Conservation (phyloP, 179 eudicot genomes). For the Amaranthus tricolor region DNA sequence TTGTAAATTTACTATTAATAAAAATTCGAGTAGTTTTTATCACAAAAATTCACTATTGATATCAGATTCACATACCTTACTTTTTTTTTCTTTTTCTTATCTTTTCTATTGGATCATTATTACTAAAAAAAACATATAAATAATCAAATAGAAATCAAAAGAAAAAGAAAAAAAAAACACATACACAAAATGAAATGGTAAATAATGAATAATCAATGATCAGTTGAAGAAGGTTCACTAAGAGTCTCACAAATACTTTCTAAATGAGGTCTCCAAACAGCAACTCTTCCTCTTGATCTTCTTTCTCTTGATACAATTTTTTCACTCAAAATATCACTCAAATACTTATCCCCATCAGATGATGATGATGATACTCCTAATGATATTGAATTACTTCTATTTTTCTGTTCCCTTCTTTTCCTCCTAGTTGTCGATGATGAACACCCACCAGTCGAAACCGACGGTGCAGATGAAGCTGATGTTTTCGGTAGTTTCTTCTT, state of each 20-base stretch:
- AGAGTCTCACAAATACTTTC: constrained; percentile 77
- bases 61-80: no score
- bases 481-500: no score
- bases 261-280: constrained; percentile 88
- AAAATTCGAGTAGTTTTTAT: no score
- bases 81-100: neutral
- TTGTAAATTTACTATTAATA: no score
- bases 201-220: constrained; percentile 1
- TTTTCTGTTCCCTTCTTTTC: constrained; percentile 5
- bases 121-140: constrained; percentile 3
- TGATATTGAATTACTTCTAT: constrained; percentile 11
- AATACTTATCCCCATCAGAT: constrained; percentile 55
- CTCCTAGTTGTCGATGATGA: constrained; percentile 10
- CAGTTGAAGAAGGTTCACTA: constrained; percentile 29
- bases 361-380: constrained; percentile 16
- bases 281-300: constrained; percentile 57
- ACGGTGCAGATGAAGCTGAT: no score
- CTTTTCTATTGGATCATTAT: neutral
- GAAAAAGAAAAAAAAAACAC: neutral
- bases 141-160: constrained; percentile 1
- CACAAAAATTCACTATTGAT: no score
- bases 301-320: constrained; percentile 43
- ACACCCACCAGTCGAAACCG: no score
- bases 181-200: neutral
- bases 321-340: constrained; percentile 75